Evolutionary conservation across 1,284 basidiomycete species (phyloP), one percentile per base, ranked within the genome.

Genomic region (Fomitopsis palustris): DNA sequence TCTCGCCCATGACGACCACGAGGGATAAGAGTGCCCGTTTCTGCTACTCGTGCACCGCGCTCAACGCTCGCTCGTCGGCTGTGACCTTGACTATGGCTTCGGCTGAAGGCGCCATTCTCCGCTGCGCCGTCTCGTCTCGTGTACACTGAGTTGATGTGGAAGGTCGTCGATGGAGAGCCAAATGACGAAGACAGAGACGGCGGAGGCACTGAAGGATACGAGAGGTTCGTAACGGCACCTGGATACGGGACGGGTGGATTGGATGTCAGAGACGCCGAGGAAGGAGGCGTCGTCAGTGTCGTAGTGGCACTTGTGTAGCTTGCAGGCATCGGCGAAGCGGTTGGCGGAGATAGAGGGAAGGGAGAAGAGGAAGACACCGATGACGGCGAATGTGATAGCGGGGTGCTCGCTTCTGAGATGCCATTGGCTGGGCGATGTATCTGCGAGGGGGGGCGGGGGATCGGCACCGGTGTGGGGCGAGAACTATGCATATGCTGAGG

Each of bases 361-460:
- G 60, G 81, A 76, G 71, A 82, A 80, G 81, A 31, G 83, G 82
- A 55, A 79, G 64, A 83, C 45, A 37, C 49, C 12, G 85, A 84
- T 54, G 81, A 83, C 27, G 80, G 83, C 29, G 82, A 90, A 56
- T 80, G 80, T 8, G 80, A 85, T 56, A 82, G 79, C 37, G 88
- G 83, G 60, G 80, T 86, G 66, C 79, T 84, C 58, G 77, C 74
- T 61, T 80, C 77, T 0, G 77, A 67, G 31, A 65, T 67, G 49
- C 65, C 67, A 61, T 79, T 75, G 35, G 71, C 63, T 16, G 83
- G 81, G 29, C 85, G 78, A 54, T 81, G 84, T 35, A 83, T 75
- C 66, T 84, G 83, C n/a, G 86, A 83, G 10, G 81, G 78, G 10
- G 82, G 83, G 2, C 87, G 82, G 0, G 88, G 88, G 58, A 90